phyloP scores from a whole-genome alignment of 257 asterid genomes.

The Capsicum rhomboideum region DNA sequence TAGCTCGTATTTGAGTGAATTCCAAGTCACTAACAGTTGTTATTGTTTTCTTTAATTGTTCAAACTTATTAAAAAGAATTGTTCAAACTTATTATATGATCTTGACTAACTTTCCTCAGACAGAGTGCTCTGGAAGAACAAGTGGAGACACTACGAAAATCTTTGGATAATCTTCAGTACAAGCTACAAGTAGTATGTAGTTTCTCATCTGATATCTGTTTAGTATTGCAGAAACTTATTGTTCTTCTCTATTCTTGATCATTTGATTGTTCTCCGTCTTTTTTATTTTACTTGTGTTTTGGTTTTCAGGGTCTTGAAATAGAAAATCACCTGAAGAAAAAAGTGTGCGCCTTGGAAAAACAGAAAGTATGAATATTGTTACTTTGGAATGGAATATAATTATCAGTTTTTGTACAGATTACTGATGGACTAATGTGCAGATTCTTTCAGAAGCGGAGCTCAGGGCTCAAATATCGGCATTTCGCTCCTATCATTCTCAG shows the following conservation, averaged over 20 bases:
- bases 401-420: constrained; percentile 5
- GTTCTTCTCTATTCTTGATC: neutral
- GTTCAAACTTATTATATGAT: constrained; percentile 2
- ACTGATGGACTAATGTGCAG: constrained; percentile 28
- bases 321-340: constrained; percentile 82
- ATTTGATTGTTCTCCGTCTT: neutral
- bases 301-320: constrained; percentile 73
- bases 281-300: neutral
- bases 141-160: constrained; percentile 53
- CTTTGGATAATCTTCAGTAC: constrained; percentile 54
- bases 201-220: neutral
- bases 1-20: neutral
- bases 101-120: constrained; percentile 54
- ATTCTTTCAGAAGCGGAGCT: constrained; percentile 41
- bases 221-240: neutral
- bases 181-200: constrained; percentile 63
- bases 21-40: neutral
- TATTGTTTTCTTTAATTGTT: neutral
- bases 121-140: constrained; percentile 92
- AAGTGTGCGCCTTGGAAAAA: constrained; percentile 51
- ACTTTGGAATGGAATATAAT: neutral
- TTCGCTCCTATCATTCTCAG: constrained; percentile 44
- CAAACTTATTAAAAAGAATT: neutral
- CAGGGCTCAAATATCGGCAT: constrained; percentile 45
- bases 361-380: constrained; percentile 41